Evolutionary conservation across 768 basidiomycete genomes (phyloP).

Genomic region (Boletus rufocinnamomeus): DNA sequence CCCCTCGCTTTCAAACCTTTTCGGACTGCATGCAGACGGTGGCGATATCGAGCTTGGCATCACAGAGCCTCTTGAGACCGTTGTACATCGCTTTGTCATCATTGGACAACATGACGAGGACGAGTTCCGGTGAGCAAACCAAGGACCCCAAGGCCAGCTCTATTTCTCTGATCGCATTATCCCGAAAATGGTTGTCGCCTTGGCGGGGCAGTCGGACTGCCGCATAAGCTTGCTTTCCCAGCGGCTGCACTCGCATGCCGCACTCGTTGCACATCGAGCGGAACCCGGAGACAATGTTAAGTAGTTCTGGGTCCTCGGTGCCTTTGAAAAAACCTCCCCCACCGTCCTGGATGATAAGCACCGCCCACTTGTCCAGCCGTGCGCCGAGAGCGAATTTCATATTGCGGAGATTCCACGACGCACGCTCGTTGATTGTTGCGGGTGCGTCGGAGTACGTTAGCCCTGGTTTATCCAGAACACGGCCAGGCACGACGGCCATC

Average conservation of each 20-base stretch:
- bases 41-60: slow-evolving; percentile 47
- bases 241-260: slow-evolving; percentile 54
- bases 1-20: slow-evolving; percentile 57
- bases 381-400: slow-evolving; percentile 62
- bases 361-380: slow-evolving; percentile 60
- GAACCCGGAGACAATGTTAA: slow-evolving; percentile 49
- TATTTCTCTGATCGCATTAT: slow-evolving; percentile 42
- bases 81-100: slow-evolving; percentile 51
- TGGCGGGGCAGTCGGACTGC: slow-evolving; percentile 49
- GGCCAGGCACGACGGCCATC: slow-evolving; percentile 57
- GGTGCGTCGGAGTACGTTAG: slow-evolving; percentile 41
- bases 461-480: slow-evolving; percentile 47
- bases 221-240: slow-evolving; percentile 31
- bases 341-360: slow-evolving; percentile 65
- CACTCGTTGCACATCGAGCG: slow-evolving; percentile 59
- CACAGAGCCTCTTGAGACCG: slow-evolving; percentile 52
- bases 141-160: background rate
- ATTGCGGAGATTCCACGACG: slow-evolving; percentile 54
- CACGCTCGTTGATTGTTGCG: slow-evolving; percentile 39
- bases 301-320: slow-evolving; percentile 50
- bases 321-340: slow-evolving; percentile 54
- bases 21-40: slow-evolving; percentile 72
- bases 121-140: slow-evolving; percentile 18
- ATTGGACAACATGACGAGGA: slow-evolving; percentile 50
- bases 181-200: slow-evolving; percentile 51